Evolutionary conservation across 2,329 filamentous ascomycete species (phyloP).

Genomic region (Onygenales sp.): DNA sequence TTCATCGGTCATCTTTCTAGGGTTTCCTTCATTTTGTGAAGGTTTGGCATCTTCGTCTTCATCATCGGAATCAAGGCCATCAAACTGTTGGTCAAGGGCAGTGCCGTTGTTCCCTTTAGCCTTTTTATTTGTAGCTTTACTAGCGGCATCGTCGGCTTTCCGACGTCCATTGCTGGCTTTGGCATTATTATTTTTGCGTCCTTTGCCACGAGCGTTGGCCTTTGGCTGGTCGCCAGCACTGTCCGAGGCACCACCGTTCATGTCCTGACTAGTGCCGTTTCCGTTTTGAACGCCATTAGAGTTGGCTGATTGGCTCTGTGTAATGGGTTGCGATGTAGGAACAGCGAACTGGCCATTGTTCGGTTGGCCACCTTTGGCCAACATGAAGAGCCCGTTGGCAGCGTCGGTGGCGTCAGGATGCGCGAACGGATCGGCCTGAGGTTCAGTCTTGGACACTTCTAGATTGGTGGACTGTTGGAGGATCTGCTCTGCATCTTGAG

Average conservation of each 20-base stretch:
- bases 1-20: slow-evolving; percentile 91
- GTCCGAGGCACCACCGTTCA: slow-evolving; percentile 62
- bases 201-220: slow-evolving; percentile 56
- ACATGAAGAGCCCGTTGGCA: slow-evolving; percentile 84
- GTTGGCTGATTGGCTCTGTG: slow-evolving; percentile 3
- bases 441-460: slow-evolving; percentile 39
- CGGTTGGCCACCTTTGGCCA: slow-evolving; percentile 58
- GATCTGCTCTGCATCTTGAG: slow-evolving; percentile 30
- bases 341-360: slow-evolving; percentile 47
- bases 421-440: slow-evolving; percentile 59
- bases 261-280: slow-evolving; percentile 47
- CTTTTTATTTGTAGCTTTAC: slow-evolving; percentile 69
- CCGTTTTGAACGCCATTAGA: slow-evolving; percentile 35
- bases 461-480: slow-evolving; percentile 27
- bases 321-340: slow-evolving; percentile 13
- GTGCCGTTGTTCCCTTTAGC: slow-evolving; percentile 49
- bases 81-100: slow-evolving; percentile 29
- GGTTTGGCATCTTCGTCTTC: slow-evolving; percentile 48
- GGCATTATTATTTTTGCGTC: slow-evolving; percentile 52
- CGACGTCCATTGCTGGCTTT: slow-evolving; percentile 57
- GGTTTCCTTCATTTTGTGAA: slow-evolving; percentile 41
- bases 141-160: slow-evolving; percentile 67
- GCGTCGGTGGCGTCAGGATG: slow-evolving; percentile 88
- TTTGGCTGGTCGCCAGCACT: slow-evolving; percentile 60
- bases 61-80: slow-evolving; percentile 41